Evolutionary conservation across 2,329 filamentous ascomycete genomes (phyloP).

Genomic region (Diaporthe citriasiana): DNA sequence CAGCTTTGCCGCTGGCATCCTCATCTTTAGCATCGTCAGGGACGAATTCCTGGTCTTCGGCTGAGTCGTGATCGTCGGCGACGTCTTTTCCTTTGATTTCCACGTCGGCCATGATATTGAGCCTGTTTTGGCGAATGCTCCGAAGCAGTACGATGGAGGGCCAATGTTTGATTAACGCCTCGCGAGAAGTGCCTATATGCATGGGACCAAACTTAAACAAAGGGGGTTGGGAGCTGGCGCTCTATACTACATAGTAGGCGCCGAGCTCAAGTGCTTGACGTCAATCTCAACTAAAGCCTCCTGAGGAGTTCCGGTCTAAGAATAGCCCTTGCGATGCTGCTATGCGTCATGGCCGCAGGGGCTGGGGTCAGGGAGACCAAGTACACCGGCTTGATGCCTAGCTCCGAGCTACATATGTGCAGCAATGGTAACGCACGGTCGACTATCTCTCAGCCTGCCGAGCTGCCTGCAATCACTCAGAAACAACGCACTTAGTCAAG

Average conservation of each 20-base stretch:
- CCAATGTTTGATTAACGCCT: no score
- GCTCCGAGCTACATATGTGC: background rate
- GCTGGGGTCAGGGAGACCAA: background rate
- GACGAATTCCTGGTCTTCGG: constrained; percentile 3
- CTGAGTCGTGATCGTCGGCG: background rate
- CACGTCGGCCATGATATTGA: background rate
- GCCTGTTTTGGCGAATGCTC: background rate
- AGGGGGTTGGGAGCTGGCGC: background rate
- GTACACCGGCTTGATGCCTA: background rate
- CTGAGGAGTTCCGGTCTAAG: background rate
- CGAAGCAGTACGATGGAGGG: background rate
- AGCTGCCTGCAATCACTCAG: no score
- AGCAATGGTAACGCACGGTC: constrained; percentile 17
- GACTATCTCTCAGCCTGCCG: background rate
- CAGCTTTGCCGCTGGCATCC: background rate
- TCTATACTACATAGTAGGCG: background rate
- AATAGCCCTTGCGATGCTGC: background rate
- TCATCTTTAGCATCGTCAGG: background rate
- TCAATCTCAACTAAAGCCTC: background rate
- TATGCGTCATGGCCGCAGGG: background rate
- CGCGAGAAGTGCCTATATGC: no score
- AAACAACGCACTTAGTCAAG: background rate
- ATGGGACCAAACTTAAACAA: background rate
- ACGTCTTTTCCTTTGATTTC: background rate
- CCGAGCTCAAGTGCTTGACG: constrained; percentile 13